These are phyloP conservation scores for Brassica balearica DNA, from an alignment of 441 rosid genomes.

Conservation along the genomic window DNA sequence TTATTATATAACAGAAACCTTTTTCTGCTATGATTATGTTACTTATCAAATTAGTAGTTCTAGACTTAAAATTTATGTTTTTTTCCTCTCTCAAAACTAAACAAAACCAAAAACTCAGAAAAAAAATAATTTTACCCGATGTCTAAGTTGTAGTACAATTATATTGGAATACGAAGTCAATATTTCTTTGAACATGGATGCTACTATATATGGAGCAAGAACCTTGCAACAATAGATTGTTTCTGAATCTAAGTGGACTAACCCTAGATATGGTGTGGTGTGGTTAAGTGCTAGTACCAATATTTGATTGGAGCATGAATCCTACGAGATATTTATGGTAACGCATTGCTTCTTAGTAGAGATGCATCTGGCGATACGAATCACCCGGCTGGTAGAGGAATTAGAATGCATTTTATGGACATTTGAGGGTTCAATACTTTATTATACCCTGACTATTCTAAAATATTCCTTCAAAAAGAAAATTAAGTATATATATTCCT, in stretches of 20 bases:
- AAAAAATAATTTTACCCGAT: neutral
- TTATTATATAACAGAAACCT: too few species aligned
- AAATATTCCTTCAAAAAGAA: neutral
- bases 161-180: neutral
- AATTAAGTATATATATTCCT: neutral
- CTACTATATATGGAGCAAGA: neutral
- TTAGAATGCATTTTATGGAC: too few species aligned
- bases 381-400: too few species aligned
- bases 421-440: neutral
- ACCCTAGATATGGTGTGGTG: neutral
- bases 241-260: neutral
- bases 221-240: neutral
- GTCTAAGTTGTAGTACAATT: neutral
- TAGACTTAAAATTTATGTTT: too few species aligned
- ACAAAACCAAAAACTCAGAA: neutral
- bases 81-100: neutral
- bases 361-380: neutral
- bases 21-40: too few species aligned
- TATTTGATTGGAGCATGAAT: neutral
- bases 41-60: too few species aligned
- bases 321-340: neutral
- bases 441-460: neutral
- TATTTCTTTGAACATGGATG: neutral
- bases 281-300: neutral
- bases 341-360: neutral